phyloP scores from a whole-genome alignment of 169 alveolate genomes.

The Eimeria brunetti region DNA sequence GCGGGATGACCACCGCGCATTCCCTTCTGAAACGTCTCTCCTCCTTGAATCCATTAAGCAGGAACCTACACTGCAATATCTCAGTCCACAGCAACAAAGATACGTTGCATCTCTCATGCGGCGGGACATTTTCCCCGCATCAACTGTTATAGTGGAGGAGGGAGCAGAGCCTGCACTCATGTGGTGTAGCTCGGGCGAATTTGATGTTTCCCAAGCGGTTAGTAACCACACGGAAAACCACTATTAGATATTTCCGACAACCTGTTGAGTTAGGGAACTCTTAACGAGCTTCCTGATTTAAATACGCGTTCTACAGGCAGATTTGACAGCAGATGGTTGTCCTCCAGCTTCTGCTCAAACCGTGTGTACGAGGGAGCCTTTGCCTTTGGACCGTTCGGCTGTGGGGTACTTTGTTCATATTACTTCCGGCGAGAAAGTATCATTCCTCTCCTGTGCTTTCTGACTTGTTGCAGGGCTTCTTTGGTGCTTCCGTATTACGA shows the following conservation, averaged over 20 bases:
- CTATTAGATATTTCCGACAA: neutral
- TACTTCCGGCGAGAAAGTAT: neutral
- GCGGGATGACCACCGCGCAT: conserved; percentile 79
- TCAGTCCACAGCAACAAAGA: conserved; percentile 57
- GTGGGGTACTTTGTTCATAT: too few relatives aligned
- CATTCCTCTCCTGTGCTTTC: neutral
- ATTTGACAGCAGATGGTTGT: neutral
- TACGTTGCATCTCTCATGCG: conserved; percentile 79
- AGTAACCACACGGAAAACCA: neutral
- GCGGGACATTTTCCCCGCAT: conserved; percentile 51
- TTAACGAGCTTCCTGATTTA: neutral
- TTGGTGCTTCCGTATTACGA: conserved; percentile 69
- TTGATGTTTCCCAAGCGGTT: conserved; percentile 77
- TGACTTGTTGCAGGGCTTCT: conserved; percentile 66
- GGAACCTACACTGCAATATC: conserved; percentile 44
- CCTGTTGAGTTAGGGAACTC: neutral
- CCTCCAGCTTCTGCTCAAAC: neutral
- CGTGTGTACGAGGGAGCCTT: neutral
- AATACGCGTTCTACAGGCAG: neutral
- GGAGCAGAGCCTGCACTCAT: conserved; percentile 74
- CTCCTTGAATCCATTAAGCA: conserved; percentile 53
- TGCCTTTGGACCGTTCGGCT: neutral
- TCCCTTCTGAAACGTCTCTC: conserved; percentile 64
- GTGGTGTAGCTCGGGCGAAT: conserved; percentile 78
- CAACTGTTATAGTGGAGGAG: conserved; percentile 34